Evolutionary conservation across 2,329 filamentous ascomycete genomes (phyloP), one percentile per base, ranked within the genome.

Genomic region (Xylaria sp.): DNA sequence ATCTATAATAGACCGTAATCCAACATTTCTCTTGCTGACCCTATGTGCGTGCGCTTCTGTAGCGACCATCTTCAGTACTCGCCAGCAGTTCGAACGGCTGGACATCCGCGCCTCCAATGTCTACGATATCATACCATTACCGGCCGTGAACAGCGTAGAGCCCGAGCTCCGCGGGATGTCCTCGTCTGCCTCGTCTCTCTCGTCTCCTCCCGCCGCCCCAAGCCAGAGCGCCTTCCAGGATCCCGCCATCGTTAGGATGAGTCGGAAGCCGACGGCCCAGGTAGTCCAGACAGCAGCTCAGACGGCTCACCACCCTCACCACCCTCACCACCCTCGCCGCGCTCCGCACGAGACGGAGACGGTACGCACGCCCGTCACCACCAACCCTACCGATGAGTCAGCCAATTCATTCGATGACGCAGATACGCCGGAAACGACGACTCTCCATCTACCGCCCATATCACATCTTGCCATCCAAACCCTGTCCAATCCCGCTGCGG

Each of bases 201-300:
- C 64, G 74, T 74, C 71, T 64, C 54, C 76, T 54, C 68, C 74
- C 7, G 39, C 39, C n/a, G 8, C 36, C 33, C 64, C 48, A 8
- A 10, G 82, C 48, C 65, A 66, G 71, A 74, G 82, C 36, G 75
- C 84, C 0, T 94, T 96, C 75, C 86, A 91, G n/a, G 93, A 97
- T 75, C 93, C 93, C 12, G 93, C 93, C 3, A 97, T 97, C 64
- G 78, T 97, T 55, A 94, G 92, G 77, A 87, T 93, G 59, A 84
- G 84, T 25, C 82, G 83, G 56, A 82, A 80, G 3, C 82, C 84
- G 1, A 77, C 73, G 31, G 75, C 77, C 0, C 76, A 66, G 15
- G 73, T 78, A 12, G 39, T 12, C 0, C 76, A 67, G 12, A 74
- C 78, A 8, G 48, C 65, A 31, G 73, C 43, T 6, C 46, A 48